Base-by-base conservation (phyloP, 768 basidiomycete genomes). In the Panaeolus cyanescens region DNA sequence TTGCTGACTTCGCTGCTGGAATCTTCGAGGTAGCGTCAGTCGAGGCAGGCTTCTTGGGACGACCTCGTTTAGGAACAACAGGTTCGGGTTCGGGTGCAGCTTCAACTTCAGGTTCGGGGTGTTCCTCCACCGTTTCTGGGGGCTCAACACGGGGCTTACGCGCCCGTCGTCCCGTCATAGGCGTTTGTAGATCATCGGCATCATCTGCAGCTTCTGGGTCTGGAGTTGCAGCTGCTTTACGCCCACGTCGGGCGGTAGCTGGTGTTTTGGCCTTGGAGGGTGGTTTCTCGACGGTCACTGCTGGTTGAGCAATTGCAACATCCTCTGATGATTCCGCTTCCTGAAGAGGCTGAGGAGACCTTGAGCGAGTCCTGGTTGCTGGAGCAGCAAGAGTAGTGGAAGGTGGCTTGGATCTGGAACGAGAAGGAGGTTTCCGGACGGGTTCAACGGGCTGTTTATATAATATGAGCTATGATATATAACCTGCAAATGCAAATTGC, bases 161-260 rank as follows among this genome's bases (percentile, higher is more conserved):
- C 19, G 68, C 70, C 20, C 67, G 63, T 59, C 64, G 65, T 10
- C 64, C 65, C 10, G 74, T 69, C 45, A 68, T 63, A 9, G 61
- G 67, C 56, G 70, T 64, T 55, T 66, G 62, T 32, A 39, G 58
- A 54, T 64, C 68, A 25, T 57, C 39, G 19, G 61, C 62, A 25
- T 57, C 37, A 12, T 64, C 58, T 9, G 54, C 55, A 34, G 64
- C 66, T 58, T 63, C 61, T 1, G 53, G 55, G 40, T 28, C 25
- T 39, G 39, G 62, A 32, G 67, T 62, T 30, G 67, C 66, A 58
- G 70, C 65, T 2, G 68, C 67, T 36, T 54, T 62, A 8, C 66
- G 66, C 8, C 34, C 17, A 3, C 53, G 61, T 13, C 50, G 32
- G 2, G 37, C 8, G 13, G 55, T 53, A 34, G 45, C 31, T 6